phyloP scores from a whole-genome alignment of 192 early-diverging fungal species.

The Linnemannia schmuckeri region DNA sequence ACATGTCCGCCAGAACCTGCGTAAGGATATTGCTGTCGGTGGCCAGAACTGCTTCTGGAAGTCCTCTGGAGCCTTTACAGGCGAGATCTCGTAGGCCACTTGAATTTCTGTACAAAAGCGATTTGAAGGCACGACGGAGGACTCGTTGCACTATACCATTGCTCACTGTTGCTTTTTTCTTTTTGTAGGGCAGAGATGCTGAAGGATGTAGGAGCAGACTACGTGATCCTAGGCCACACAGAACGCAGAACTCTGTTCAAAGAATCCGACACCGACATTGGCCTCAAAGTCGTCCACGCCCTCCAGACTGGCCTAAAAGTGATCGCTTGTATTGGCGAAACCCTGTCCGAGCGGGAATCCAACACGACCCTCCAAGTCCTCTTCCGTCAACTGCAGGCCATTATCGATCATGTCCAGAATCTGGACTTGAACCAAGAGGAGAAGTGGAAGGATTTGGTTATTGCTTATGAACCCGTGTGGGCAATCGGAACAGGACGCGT shows the following conservation, averaged over 20 bases:
- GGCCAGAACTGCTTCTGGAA: conserved; percentile 93
- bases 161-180: background rate
- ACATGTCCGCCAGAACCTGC: conserved; percentile 74
- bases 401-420: conserved; percentile 73
- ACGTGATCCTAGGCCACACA: conserved; percentile 97
- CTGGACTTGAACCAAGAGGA: conserved; percentile 16
- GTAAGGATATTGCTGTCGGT: conserved; percentile 87
- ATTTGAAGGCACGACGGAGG: background rate
- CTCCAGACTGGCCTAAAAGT: conserved; percentile 86
- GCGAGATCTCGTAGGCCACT: conserved; percentile 82
- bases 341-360: conserved; percentile 91
- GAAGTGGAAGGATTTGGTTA: conserved; percentile 92
- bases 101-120: background rate
- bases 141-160: background rate
- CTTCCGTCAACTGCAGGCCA: conserved; percentile 88
- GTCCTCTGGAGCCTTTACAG: conserved; percentile 92
- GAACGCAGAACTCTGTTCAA: conserved; percentile 92
- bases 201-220: conserved; percentile 91
- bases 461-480: conserved; percentile 99
- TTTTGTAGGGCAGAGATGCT: conserved; percentile 82
- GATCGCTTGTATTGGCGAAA: conserved; percentile 95
- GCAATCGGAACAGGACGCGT: conserved; percentile 99
- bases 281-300: conserved; percentile 89
- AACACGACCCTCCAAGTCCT: conserved; percentile 85
- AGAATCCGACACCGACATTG: conserved; percentile 88